Conservation (phyloP, 1,284 basidiomycete genomes). For the Ceratobasidium papillatum region DNA sequence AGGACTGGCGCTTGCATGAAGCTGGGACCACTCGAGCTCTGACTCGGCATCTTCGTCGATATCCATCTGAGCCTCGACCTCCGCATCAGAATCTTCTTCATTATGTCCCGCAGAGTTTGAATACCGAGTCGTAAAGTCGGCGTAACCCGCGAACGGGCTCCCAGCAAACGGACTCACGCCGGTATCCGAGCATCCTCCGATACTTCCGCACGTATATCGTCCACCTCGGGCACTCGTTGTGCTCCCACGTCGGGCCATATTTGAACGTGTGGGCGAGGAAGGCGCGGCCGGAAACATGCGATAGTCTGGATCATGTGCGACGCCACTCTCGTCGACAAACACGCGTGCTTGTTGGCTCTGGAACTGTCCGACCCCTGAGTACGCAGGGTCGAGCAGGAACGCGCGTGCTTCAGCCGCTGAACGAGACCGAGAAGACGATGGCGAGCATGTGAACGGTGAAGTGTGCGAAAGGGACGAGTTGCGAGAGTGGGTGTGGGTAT, state of each 20-base stretch:
- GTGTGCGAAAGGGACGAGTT: slow-evolving; percentile 20
- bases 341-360: slow-evolving; percentile 8
- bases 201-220: background rate
- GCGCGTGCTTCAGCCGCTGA: slow-evolving; percentile 38
- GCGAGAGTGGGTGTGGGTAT: slow-evolving; percentile 5
- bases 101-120: background rate
- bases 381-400: slow-evolving; percentile 31
- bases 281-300: slow-evolving; percentile 19
- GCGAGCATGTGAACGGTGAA: slow-evolving; percentile 1
- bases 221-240: slow-evolving; percentile 12
- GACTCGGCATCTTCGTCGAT: slow-evolving; percentile 33
- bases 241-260: slow-evolving; percentile 14
- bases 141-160: slow-evolving; percentile 30
- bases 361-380: slow-evolving; percentile 14
- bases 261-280: slow-evolving; percentile 3
- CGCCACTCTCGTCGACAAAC: slow-evolving; percentile 25
- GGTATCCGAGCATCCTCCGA: background rate
- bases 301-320: slow-evolving; percentile 33
- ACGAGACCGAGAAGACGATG: slow-evolving; percentile 21
- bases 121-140: slow-evolving; percentile 11
- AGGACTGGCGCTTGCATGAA: slow-evolving; percentile 26
- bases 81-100: slow-evolving; percentile 8
- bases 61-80: slow-evolving; percentile 17
- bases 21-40: slow-evolving; percentile 24
- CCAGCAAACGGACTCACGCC: slow-evolving; percentile 31